Percentiles rank a stretch among this genome's conserved stretches.
phyloP scores from a whole-genome alignment of 2,329 filamentous ascomycete species.

The Calonectria honghensis region DNA sequence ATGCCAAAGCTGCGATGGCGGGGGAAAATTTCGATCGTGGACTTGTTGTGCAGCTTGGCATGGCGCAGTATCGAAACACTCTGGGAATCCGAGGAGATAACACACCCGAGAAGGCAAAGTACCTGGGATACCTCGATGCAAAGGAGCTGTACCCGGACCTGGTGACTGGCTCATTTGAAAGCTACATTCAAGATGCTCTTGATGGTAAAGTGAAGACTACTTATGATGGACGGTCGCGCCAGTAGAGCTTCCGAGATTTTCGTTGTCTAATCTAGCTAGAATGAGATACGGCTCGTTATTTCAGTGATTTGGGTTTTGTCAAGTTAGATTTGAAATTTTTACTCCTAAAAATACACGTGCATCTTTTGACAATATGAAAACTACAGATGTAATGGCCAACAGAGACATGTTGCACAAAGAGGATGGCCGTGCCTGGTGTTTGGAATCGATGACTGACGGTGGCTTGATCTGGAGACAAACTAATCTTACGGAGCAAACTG shows the following conservation, averaged over 20 bases:
- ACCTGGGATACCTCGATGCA: constrained; percentile 7
- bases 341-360: no score
- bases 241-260: background rate
- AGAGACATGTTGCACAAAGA: background rate
- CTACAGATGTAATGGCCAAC: no score
- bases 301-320: background rate
- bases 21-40: no score
- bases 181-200: background rate
- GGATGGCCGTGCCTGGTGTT: no score
- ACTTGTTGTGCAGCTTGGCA: background rate
- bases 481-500: background rate
- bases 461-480: background rate
- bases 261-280: background rate
- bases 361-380: no score
- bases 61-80: background rate
- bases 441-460: background rate
- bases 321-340: no score
- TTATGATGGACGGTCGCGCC: background rate
- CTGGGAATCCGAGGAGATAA: background rate
- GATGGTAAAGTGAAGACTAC: background rate
- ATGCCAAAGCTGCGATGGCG: background rate
- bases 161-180: background rate
- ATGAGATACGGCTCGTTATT: background rate
- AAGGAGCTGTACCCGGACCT: background rate
- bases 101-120: background rate